Evolutionary conservation across 225 moss, liverwort and hornwort species (phyloP).

Genomic region (Thuidium tamariscinum): DNA sequence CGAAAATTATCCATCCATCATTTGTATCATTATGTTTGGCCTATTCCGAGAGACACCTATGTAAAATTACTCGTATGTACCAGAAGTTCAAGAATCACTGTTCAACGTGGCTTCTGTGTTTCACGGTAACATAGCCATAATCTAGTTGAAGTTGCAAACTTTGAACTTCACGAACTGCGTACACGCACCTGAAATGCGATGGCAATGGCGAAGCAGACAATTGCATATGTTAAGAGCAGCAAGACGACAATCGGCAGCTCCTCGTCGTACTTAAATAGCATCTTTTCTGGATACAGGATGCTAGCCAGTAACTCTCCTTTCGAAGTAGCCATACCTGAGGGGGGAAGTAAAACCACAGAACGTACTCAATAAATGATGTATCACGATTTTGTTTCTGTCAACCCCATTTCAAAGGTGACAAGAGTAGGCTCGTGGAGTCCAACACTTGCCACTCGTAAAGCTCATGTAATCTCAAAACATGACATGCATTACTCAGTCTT

Average conservation of each 20-base stretch:
- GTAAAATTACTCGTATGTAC: neutral
- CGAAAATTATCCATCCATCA: neutral
- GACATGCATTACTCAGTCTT: neutral
- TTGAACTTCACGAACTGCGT: neutral
- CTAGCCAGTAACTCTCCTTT: slow-evolving; percentile 71
- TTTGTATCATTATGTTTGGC: neutral
- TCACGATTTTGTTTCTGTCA: neutral
- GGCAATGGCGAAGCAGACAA: slow-evolving; percentile 56
- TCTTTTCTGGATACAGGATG: slow-evolving; percentile 75
- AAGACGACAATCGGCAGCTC: slow-evolving; percentile 72
- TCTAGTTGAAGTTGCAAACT: neutral
- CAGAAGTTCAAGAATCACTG: neutral
- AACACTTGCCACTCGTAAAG: neutral
- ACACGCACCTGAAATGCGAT: slow-evolving; percentile 49
- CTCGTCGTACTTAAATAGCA: slow-evolving; percentile 86
- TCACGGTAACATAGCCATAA: neutral
- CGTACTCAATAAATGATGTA: neutral
- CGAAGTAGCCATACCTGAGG: slow-evolving; percentile 69
- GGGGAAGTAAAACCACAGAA: neutral
- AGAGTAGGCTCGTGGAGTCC: neutral
- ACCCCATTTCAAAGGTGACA: neutral
- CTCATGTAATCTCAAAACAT: neutral
- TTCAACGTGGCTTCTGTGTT: neutral
- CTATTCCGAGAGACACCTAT: neutral
- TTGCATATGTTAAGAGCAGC: slow-evolving; percentile 49